Conservation (phyloP, 768 basidiomycete species). For the Tylopilus sp. region DNA sequence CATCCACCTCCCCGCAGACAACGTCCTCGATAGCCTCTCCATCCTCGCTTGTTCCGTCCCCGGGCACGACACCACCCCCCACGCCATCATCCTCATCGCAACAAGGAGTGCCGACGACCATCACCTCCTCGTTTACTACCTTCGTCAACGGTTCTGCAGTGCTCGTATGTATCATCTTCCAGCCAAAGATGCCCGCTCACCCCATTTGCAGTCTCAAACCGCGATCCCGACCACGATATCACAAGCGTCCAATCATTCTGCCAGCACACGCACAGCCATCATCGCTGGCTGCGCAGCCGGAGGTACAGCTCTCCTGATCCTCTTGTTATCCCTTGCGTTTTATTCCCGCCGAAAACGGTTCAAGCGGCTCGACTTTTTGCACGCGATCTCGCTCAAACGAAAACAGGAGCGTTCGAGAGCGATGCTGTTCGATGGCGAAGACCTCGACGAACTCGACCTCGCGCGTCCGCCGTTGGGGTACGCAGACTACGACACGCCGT, state of each 20-base stretch:
- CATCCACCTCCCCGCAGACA: not conserved
- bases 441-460: slow-evolving; percentile 14
- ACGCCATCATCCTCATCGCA: slow-evolving; percentile 4
- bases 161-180: slow-evolving; percentile 13
- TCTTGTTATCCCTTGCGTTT: slow-evolving; percentile 37
- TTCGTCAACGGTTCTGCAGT: slow-evolving; percentile 11
- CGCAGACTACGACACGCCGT: slow-evolving; percentile 19
- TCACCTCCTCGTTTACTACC: slow-evolving; percentile 22
- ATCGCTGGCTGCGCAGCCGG: slow-evolving; percentile 43
- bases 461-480: slow-evolving; percentile 10
- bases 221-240: slow-evolving; percentile 21
- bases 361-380: slow-evolving; percentile 30
- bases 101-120: slow-evolving; percentile 8
- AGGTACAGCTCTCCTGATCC: slow-evolving; percentile 35
- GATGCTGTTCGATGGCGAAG: slow-evolving; percentile 26
- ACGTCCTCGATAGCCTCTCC: not conserved
- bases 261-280: slow-evolving; percentile 33
- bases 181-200: not conserved
- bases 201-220: slow-evolving; percentile 10
- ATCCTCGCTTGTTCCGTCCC: not conserved
- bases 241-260: not conserved
- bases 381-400: slow-evolving; percentile 26
- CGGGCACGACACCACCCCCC: slow-evolving; percentile 2
- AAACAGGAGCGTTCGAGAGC: slow-evolving; percentile 18
- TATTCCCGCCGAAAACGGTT: slow-evolving; percentile 36